These are phyloP conservation scores for Cyclotella sp. DNA, from an alignment of 108 stramenopile genomes.

Conservation along the genomic window DNA sequence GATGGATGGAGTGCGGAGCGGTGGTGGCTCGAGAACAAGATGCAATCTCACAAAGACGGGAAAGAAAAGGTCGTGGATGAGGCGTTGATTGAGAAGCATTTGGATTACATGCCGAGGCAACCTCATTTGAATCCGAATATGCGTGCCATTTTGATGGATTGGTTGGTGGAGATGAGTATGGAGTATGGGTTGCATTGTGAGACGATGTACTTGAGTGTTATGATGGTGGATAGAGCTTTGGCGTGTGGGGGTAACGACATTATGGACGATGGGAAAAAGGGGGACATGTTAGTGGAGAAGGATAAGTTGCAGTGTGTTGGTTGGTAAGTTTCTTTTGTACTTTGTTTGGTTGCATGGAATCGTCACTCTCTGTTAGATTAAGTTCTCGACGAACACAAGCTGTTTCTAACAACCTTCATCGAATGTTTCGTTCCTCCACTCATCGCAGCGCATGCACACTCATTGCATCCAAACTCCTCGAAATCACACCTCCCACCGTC, in stretches of 20 bases:
- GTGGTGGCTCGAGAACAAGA: slow-evolving; percentile 10
- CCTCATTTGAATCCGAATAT: slow-evolving; percentile 74
- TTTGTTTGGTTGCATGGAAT: too few species aligned
- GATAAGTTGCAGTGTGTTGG: slow-evolving; percentile 69
- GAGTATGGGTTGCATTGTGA: slow-evolving; percentile 68
- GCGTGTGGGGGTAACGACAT: slow-evolving; percentile 37
- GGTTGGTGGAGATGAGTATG: slow-evolving; percentile 88
- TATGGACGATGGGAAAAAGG: slow-evolving; percentile 3
- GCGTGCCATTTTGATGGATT: slow-evolving; percentile 88
- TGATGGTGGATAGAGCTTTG: slow-evolving; percentile 75
- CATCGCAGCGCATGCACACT: slow-evolving; percentile 67
- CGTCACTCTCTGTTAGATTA: too few species aligned
- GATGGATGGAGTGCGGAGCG: background rate
- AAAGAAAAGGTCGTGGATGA: background rate
- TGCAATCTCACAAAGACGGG: too few species aligned
- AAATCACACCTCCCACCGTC: slow-evolving; percentile 53
- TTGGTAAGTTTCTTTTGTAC: slow-evolving; percentile 50
- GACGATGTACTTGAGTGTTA: slow-evolving; percentile 76
- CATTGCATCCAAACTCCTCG: slow-evolving; percentile 84
- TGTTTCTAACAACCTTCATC: background rate
- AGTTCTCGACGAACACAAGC: too few species aligned
- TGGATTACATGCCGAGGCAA: slow-evolving; percentile 47
- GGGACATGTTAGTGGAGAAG: slow-evolving; percentile 28
- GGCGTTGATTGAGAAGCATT: slow-evolving; percentile 1
- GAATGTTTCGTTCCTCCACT: too few species aligned